phyloP scores from a whole-genome alignment of 2,329 filamentous ascomycete genomes.

The Nannizziopsis barbatae region DNA sequence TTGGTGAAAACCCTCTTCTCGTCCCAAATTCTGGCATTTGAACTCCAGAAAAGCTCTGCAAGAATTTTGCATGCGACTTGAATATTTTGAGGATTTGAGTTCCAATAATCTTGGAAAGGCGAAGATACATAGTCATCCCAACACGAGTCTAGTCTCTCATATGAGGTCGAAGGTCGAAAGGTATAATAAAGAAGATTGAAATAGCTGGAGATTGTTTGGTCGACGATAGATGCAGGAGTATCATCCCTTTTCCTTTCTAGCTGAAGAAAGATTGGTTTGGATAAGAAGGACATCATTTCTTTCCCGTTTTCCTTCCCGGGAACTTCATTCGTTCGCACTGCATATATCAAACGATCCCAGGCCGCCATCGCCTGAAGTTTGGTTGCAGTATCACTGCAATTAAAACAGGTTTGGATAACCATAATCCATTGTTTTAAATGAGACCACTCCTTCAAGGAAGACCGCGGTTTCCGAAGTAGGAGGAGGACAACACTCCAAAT shows the following conservation, averaged over 20 bases:
- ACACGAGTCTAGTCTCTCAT: conserved; percentile 57
- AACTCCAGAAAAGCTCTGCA: conserved; percentile 51
- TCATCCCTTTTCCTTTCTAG: conserved; percentile 53
- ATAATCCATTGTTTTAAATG: conserved; percentile 63
- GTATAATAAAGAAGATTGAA: conserved; percentile 75
- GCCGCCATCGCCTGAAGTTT: conserved; percentile 69
- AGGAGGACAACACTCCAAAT: conserved; percentile 80
- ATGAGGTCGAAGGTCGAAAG: conserved; percentile 57
- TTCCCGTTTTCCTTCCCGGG: conserved; percentile 43
- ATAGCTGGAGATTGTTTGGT: conserved; percentile 58
- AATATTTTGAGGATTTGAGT: conserved; percentile 41
- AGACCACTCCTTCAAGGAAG: conserved; percentile 55
- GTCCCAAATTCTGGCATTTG: conserved; percentile 53
- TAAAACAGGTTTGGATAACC: conserved; percentile 74
- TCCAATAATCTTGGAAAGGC: conserved; percentile 50
- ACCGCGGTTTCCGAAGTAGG: conserved; percentile 54
- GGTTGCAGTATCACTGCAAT: conserved; percentile 58
- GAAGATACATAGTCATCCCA: conserved; percentile 67
- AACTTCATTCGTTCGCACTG: conserved; percentile 49
- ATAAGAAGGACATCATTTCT: conserved; percentile 52
- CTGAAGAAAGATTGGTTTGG: conserved; percentile 57
- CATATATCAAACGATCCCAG: conserved; percentile 75
- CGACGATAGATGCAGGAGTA: conserved; percentile 32
- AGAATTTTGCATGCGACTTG: conserved; percentile 58
- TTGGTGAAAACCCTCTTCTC: conserved; percentile 60